A percentile compares a stretch with the other conserved stretches of the same genome.
These are phyloP conservation scores for Galerina marginata DNA, from an alignment of 768 basidiomycete genomes.

Conservation along the genomic window DNA sequence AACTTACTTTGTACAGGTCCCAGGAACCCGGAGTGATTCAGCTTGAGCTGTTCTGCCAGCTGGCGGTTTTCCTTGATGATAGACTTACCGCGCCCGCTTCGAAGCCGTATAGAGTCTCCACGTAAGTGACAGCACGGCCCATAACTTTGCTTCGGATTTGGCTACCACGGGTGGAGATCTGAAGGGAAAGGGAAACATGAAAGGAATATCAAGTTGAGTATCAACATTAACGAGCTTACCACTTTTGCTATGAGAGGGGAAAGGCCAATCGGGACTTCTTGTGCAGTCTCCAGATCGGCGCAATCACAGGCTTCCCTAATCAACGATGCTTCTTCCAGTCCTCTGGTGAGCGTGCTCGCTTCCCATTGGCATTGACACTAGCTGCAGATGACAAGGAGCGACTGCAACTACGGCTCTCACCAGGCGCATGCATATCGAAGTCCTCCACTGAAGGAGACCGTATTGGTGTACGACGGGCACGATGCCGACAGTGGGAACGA, in stretches of 20 bases:
- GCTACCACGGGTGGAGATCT: conserved; percentile 21
- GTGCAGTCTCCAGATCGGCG: conserved; percentile 12
- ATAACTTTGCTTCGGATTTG: conserved; percentile 30
- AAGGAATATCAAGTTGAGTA: background rate
- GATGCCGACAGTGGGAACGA: background rate
- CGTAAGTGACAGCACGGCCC: conserved; percentile 14
- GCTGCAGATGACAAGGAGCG: background rate
- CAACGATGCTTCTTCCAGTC: conserved; percentile 12
- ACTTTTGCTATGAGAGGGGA: conserved; percentile 22
- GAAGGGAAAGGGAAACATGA: background rate
- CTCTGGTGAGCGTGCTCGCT: background rate
- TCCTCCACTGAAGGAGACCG: too few relatives aligned
- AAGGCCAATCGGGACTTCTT: conserved; percentile 7
- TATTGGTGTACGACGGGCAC: background rate
- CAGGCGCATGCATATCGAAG: too few relatives aligned
- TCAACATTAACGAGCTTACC: conserved; percentile 12
- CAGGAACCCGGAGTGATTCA: conserved; percentile 16
- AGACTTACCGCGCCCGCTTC: conserved; percentile 21
- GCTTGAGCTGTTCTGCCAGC: conserved; percentile 25
- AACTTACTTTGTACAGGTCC: conserved; percentile 26
- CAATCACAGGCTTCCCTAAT: conserved; percentile 20
- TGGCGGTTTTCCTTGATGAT: conserved; percentile 22
- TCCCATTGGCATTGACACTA: background rate
- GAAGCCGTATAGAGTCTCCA: conserved; percentile 26
- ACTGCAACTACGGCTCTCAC: background rate